Percentiles rank a stretch among this genome's conserved stretches.
Conservation (phyloP, 208 protist species). For the Angomonas deanei region DNA sequence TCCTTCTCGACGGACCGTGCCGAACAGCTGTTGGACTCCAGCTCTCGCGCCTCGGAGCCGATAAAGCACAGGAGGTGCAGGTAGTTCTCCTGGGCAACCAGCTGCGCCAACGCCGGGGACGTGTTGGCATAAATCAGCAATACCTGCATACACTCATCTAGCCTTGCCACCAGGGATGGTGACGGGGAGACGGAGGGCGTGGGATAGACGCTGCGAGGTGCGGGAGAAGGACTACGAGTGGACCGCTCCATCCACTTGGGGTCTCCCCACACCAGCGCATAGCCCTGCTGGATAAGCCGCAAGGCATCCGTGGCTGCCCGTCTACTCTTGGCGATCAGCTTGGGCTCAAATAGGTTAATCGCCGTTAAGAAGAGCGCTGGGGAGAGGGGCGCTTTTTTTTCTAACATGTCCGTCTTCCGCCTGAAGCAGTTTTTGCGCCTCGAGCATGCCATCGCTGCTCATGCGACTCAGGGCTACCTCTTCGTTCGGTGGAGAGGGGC, state of each 20-base stretch:
- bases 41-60: conserved; percentile 38
- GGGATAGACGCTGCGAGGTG: conserved; percentile 23
- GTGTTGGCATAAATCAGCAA: conserved; percentile 83
- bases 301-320: conserved; percentile 51
- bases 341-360: conserved; percentile 69
- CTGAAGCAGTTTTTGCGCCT: background rate
- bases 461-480: background rate
- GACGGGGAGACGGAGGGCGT: conserved; percentile 28
- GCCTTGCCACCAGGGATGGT: conserved; percentile 23
- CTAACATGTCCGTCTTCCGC: background rate
- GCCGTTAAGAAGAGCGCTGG: conserved; percentile 44
- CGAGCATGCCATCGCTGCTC: background rate
- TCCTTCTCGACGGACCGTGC: conserved; percentile 48
- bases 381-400: conserved; percentile 37
- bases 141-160: conserved; percentile 62
- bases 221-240: background rate
- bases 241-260: conserved; percentile 13
- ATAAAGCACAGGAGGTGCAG: conserved; percentile 67
- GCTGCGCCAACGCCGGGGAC: conserved; percentile 45
- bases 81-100: conserved; percentile 36
- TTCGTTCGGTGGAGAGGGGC: conserved; percentile 20
- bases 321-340: conserved; percentile 41
- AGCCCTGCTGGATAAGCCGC: conserved; percentile 65
- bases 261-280: conserved; percentile 65
- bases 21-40: conserved; percentile 29